Evolutionary conservation across 2,329 filamentous ascomycete species (phyloP).

Genomic region (Fusarium tjaetaba): DNA sequence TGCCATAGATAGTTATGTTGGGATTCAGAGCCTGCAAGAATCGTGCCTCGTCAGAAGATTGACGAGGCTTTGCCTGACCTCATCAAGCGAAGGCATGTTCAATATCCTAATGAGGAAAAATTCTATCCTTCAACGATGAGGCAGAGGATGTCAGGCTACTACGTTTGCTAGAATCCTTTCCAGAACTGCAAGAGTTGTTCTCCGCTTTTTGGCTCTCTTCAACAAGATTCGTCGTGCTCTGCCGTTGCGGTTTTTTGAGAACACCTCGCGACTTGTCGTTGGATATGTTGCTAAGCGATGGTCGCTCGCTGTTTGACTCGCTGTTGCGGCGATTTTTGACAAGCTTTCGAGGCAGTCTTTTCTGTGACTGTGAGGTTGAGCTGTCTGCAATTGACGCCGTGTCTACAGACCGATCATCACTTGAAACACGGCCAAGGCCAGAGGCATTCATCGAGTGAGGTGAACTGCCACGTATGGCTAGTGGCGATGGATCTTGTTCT

Average conservation of each 20-base stretch:
- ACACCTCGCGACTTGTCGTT: conserved; percentile 44
- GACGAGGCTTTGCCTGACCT: not conserved
- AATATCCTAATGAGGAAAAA: conserved; percentile 35
- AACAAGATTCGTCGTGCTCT: conserved; percentile 40
- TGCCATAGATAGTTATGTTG: not conserved
- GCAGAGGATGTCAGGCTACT: conserved; percentile 39
- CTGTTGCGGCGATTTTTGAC: conserved; percentile 54
- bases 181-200: conserved; percentile 32
- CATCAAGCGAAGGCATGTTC: not conserved
- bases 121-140: conserved; percentile 41
- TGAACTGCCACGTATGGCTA: conserved; percentile 39
- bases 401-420: conserved; percentile 48
- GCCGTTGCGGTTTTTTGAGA: conserved; percentile 52
- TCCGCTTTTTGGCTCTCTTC: conserved; percentile 42
- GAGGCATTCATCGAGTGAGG: conserved; percentile 32
- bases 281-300: conserved; percentile 11
- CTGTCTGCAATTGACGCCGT: conserved; percentile 40
- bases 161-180: conserved; percentile 38
- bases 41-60: not conserved
- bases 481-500: conserved; percentile 26
- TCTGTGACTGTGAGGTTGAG: conserved; percentile 41
- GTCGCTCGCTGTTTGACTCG: conserved; percentile 48
- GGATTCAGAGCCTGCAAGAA: not conserved
- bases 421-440: conserved; percentile 46
- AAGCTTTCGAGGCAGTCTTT: conserved; percentile 54